Evolutionary conservation across 2,329 filamentous ascomycete species (phyloP).

Genomic region (Sporothrix variecibatus): DNA sequence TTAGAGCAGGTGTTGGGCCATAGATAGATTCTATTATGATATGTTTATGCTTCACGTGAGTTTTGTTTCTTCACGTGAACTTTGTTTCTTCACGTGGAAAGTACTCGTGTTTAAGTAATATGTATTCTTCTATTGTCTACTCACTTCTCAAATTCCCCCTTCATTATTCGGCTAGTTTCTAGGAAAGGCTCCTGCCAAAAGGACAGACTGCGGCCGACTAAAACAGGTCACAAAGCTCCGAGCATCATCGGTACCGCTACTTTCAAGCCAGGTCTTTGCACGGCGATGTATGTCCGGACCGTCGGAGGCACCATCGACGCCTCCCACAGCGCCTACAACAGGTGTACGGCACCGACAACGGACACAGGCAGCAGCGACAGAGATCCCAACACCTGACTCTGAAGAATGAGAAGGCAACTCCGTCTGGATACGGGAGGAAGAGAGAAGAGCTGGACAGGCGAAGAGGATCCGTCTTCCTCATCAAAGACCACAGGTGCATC

Average conservation of each 20-base stretch:
- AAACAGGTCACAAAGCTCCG: conserved; percentile 10
- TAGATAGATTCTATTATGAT: not conserved
- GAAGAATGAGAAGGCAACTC: not conserved
- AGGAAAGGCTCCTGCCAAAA: not conserved
- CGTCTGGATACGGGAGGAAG: not conserved
- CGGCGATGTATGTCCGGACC: not conserved
- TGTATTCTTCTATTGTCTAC: not conserved
- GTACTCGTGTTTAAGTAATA: too few relatives aligned
- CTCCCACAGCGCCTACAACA: not conserved
- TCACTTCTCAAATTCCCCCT: not conserved
- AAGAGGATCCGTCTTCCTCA: not conserved
- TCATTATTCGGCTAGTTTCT: not conserved
- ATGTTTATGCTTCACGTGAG: not conserved
- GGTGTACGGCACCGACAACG: not conserved
- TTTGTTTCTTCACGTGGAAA: too few relatives aligned
- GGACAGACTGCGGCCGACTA: not conserved
- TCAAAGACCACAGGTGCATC: not conserved
- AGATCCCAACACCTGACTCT: not conserved
- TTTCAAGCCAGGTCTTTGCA: not conserved
- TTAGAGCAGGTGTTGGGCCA: not conserved
- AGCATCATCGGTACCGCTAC: not conserved
- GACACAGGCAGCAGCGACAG: not conserved
- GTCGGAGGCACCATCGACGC: not conserved
- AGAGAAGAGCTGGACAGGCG: not conserved
- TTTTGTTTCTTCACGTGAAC: too few relatives aligned